Evolutionary conservation across 768 basidiomycete species (phyloP).

Genomic region (Leccinum boreale): DNA sequence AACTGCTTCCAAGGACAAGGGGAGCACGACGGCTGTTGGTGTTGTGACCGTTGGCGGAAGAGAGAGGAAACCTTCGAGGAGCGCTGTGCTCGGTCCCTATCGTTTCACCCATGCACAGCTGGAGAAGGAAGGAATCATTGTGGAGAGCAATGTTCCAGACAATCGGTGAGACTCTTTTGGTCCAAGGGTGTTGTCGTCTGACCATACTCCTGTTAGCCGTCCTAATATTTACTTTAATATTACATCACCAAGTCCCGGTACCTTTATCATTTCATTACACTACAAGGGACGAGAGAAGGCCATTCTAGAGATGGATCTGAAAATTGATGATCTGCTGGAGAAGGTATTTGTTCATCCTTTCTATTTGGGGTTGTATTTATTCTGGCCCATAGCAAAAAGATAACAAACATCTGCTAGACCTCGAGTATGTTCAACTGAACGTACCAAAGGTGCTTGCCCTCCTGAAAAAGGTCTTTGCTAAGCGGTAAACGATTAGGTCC

Average conservation of each 20-base stretch:
- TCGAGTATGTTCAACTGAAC: conserved; percentile 97
- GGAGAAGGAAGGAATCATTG: conserved; percentile 99
- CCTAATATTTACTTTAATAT: conserved; percentile 99
- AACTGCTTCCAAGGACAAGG: conserved; percentile 86
- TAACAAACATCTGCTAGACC: conserved; percentile 91
- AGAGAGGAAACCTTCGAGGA: conserved; percentile 89
- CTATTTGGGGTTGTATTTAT: conserved; percentile 14
- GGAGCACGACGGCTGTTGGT: conserved; percentile 82
- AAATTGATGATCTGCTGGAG: conserved; percentile 96
- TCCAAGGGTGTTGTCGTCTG: neutral
- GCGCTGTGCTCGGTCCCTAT: conserved; percentile 89
- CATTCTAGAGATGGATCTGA: conserved; percentile 98
- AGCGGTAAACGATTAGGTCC: conserved; percentile 50
- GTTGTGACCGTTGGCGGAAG: conserved; percentile 96
- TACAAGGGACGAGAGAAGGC: conserved; percentile 99
- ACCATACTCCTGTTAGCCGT: conserved; percentile 50
- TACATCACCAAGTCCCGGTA: conserved; percentile 95
- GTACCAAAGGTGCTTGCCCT: conserved; percentile 92
- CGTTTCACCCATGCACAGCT: conserved; percentile 97
- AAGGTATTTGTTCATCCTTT: conserved; percentile 56
- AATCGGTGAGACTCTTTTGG: conserved; percentile 62
- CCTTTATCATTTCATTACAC: conserved; percentile 97
- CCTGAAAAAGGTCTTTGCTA: conserved; percentile 91
- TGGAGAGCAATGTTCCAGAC: conserved; percentile 98
- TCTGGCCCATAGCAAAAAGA: conserved; percentile 82